Conservation (phyloP, 192 early-diverging fungal genomes). For the Haplosporangium gracile region DNA sequence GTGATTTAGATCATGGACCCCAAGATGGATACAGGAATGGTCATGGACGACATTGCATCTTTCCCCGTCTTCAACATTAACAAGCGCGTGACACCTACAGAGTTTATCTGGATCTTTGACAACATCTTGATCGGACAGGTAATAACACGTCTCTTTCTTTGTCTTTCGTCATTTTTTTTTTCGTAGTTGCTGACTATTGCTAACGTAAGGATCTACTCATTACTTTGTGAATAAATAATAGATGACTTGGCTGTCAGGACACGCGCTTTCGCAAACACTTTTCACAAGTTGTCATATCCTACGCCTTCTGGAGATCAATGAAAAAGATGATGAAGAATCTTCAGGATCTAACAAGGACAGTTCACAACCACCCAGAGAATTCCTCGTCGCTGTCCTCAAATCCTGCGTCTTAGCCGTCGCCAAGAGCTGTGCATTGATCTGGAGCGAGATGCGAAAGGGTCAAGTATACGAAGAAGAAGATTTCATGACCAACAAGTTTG, state of each 20-base stretch:
- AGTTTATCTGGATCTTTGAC: constrained; percentile 68
- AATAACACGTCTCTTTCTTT: neutral
- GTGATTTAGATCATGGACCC: constrained; percentile 69
- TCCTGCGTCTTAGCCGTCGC: constrained; percentile 62
- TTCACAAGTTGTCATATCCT: constrained; percentile 70
- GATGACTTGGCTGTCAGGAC: constrained; percentile 75
- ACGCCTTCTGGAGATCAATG: constrained; percentile 52
- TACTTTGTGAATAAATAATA: constrained; percentile 11
- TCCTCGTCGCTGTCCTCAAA: constrained; percentile 59
- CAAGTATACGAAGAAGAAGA: constrained; percentile 75
- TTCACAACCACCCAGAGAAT: constrained; percentile 35
- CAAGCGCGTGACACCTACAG: constrained; percentile 36
- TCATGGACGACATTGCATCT: constrained; percentile 55
- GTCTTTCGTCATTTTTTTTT: neutral
- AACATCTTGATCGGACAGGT: constrained; percentile 66
- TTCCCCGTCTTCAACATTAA: constrained; percentile 56
- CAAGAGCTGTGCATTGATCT: constrained; percentile 65
- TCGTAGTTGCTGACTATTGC: too few species aligned
- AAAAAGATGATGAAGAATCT: neutral
- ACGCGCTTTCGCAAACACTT: constrained; percentile 70
- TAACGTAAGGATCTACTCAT: neutral
- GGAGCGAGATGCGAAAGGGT: constrained; percentile 68
- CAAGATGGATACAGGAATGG: constrained; percentile 74
- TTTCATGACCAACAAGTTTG: constrained; percentile 70
- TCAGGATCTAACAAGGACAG: neutral